Base-by-base conservation (phyloP, 2,329 filamentous ascomycete species). In the Ceratocystis huliohia region DNA sequence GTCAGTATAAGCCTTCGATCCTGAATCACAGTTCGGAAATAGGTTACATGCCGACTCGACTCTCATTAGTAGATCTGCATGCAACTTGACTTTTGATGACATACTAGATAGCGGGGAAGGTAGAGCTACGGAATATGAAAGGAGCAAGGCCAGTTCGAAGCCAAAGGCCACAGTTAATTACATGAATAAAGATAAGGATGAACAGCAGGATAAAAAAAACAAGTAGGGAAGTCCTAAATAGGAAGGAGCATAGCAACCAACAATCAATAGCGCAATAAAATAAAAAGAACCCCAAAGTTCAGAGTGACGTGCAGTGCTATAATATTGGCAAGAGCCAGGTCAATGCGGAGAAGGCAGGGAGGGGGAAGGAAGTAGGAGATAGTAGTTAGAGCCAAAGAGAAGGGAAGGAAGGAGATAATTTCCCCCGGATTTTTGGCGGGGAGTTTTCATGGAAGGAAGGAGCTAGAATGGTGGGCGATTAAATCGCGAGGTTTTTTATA, bases 371-470 rank as follows among this genome's bases (percentile, higher is more conserved):
- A 41, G 37, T 41, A 20, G 57, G 37, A 61, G 37, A 28, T 22
- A n/a, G 33, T 13, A n/a, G 28, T 15, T 15, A 41, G 30, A 61
- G 57, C 10, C 28, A n/a, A 20, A 61, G 30, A 37, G 20, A 44
- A 62, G 41, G 33, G 41, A 62, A 62, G 33, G 20, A 57, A 44
- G 20, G 41, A 44, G 37, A 4, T 6, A 63, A 63, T 63, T 46
- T 63, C 44, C 20, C 61, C 59, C 61, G 41, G 41, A 28, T 63
- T 44, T 57, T 57, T 56, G 56, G 56, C 15, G 56, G 56, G 25
- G 56, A 17, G 5, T 37, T 37, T 33, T 59, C 30, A 13, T 63
- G 61, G 13, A 45, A 59, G 56, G 56, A 59, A 59, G 28, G 30
- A 33, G 33, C 56, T 20, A 59, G 30, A 37, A 13, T 41, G 10